A percentile compares a stretch with the other conserved stretches of the same genome.
These are phyloP conservation scores for Buxus sempervirens DNA, from an alignment of 164 flowering plant genomes.

Conservation along the genomic window DNA sequence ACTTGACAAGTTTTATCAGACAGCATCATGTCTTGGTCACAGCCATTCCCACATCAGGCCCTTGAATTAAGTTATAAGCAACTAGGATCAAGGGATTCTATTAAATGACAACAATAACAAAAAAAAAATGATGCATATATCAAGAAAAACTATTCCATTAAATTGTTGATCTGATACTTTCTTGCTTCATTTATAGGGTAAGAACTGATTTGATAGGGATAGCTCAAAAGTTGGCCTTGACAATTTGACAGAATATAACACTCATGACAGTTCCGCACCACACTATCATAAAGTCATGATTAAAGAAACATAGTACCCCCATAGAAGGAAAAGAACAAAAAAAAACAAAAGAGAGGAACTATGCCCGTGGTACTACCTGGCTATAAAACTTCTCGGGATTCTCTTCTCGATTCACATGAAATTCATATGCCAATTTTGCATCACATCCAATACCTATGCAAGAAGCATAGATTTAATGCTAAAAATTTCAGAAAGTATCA, in stretches of 20 bases:
- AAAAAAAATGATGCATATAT: no score
- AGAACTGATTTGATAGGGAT: no score
- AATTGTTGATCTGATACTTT: not conserved
- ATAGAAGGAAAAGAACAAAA: not conserved
- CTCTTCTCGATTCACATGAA: constrained; percentile 62
- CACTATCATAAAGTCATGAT: no score
- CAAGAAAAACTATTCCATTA: not conserved
- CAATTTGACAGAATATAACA: not conserved
- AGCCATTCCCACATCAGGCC: not conserved
- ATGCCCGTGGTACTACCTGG: constrained; percentile 66
- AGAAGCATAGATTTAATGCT: not conserved
- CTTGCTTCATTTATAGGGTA: not conserved
- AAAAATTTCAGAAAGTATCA: not conserved
- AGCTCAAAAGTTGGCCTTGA: no score
- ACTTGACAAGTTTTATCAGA: not conserved
- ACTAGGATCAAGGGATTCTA: not conserved
- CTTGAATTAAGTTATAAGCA: not conserved
- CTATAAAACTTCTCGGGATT: constrained; percentile 63
- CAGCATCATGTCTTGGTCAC: not conserved
- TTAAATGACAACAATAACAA: no score
- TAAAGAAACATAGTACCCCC: no score
- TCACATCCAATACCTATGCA: constrained; percentile 75
- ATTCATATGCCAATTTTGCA: constrained; percentile 80
- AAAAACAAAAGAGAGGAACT: not conserved
- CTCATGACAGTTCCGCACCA: no score